Percentiles rank a stretch among this genome's conserved stretches.
These are phyloP conservation scores for Ophiostoma ulmi DNA, from an alignment of 2,329 filamentous ascomycete species.

Conservation along the genomic window DNA sequence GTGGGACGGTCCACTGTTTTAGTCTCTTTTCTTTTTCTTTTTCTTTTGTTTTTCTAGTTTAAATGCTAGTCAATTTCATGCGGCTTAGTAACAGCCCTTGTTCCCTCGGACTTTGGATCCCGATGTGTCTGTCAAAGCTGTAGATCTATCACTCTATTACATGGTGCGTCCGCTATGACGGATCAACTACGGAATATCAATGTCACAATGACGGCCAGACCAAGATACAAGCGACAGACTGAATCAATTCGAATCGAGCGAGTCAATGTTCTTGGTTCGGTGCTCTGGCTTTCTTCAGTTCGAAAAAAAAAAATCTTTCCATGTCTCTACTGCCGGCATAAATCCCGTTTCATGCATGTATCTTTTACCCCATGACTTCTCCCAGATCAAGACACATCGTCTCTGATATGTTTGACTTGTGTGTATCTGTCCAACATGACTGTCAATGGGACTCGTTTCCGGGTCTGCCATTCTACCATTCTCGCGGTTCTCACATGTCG, in stretches of 20 bases:
- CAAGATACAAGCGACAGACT: not conserved
- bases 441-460: not conserved
- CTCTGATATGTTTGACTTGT: not conserved
- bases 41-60: not conserved
- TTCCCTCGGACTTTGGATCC: not conserved
- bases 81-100: not conserved
- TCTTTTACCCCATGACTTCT: not conserved
- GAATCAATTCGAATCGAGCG: not conserved
- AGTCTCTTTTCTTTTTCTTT: not conserved
- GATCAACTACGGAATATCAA: not conserved
- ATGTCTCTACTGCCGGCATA: not conserved
- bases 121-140: not conserved
- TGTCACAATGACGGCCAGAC: not conserved
- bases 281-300: not conserved
- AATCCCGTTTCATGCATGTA: no score
- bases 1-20: conserved; percentile 2
- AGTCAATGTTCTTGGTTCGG: no score
- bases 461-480: not conserved
- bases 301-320: not conserved
- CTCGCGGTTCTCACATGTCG: not conserved
- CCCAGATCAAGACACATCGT: no score
- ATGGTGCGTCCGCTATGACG: not conserved
- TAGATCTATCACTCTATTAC: not conserved
- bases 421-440: not conserved
- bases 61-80: not conserved